Conservation (phyloP, 2,329 filamentous ascomycete species). For the Pseudogymnoascus sp. region DNA sequence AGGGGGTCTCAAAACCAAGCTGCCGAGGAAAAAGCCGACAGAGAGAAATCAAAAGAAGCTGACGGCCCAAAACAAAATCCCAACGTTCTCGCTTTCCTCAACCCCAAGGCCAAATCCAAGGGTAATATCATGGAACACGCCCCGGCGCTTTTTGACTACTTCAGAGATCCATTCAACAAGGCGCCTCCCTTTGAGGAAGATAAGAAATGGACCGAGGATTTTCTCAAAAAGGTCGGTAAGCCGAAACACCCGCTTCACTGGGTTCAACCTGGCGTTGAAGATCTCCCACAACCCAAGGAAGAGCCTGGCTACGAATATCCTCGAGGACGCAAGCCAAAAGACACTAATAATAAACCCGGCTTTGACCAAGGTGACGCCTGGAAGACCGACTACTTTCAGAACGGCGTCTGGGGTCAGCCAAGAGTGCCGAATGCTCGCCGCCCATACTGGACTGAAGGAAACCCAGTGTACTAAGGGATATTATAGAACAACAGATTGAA, state of each 20-base stretch:
- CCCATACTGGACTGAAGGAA: not conserved
- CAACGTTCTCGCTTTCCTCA: not conserved
- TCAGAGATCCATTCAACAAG: not conserved
- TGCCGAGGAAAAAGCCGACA: not conserved
- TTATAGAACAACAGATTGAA: not conserved
- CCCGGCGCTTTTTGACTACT: not conserved
- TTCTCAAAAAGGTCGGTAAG: not conserved
- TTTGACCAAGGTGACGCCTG: not conserved
- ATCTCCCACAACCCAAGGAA: not conserved
- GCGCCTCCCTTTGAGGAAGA: not conserved
- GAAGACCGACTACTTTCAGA: not conserved
- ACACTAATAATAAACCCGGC: not conserved
- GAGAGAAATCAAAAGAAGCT: not conserved
- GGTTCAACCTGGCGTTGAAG: not conserved
- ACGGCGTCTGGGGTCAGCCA: not conserved
- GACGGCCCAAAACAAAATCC: no score
- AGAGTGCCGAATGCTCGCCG: not conserved
- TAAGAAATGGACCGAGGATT: not conserved
- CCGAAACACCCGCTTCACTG: not conserved
- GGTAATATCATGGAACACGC: not conserved
- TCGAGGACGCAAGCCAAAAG: not conserved
- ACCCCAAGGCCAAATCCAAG: not conserved
- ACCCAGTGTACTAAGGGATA: not conserved
- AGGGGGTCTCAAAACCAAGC: not conserved
- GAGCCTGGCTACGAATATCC: not conserved